Evolutionary conservation across 257 asterid genomes (phyloP).

Genomic region (Fraxinus americana): DNA sequence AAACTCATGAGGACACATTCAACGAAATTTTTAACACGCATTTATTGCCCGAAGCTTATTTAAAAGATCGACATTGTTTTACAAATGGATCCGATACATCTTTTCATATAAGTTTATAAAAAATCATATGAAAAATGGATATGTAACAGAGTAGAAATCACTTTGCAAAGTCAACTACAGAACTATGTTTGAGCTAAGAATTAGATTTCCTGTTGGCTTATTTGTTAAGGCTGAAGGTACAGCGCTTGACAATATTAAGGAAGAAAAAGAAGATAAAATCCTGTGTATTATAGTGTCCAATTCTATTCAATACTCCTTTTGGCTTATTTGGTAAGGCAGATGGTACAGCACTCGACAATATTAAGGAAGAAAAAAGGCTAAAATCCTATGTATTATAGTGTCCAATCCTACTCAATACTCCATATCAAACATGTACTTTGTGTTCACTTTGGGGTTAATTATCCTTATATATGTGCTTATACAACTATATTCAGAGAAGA

Average conservation of each 20-base stretch:
- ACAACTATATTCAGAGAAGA: not conserved
- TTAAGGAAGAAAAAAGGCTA: not conserved
- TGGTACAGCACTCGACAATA: too few species aligned
- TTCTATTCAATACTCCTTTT: too few species aligned
- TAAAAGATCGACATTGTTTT: not conserved
- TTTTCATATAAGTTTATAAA: not conserved
- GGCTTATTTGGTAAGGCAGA: too few species aligned
- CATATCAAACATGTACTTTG: not conserved
- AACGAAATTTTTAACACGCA: not conserved
- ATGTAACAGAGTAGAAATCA: not conserved
- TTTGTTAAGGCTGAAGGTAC: too few species aligned
- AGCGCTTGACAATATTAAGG: too few species aligned
- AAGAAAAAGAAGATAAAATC: not conserved
- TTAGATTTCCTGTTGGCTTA: not conserved
- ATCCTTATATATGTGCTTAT: not conserved
- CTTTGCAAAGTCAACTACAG: not conserved
- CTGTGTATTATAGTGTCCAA: not conserved
- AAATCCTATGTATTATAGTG: not conserved
- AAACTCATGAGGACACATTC: not conserved
- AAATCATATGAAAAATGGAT: not conserved
- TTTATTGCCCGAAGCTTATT: not conserved
- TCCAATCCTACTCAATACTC: not conserved
- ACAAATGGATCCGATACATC: not conserved
- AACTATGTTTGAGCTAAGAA: not conserved
- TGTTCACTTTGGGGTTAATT: not conserved